These are phyloP conservation scores for Cyberlindnera euphorbiae DNA, from an alignment of 805 yeast genomes.

Conservation along the genomic window DNA sequence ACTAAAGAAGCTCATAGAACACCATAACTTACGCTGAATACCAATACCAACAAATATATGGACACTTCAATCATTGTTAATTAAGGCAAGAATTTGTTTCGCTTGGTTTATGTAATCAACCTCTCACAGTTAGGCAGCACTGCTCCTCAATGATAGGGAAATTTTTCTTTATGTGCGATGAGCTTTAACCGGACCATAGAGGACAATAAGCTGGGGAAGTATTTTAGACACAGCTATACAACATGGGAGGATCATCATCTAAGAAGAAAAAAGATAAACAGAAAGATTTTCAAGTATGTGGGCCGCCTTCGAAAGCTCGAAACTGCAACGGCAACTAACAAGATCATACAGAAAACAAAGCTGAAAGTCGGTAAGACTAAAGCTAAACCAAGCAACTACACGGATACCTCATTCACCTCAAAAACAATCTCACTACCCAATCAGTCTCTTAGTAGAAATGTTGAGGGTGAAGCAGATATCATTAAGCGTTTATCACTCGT, in stretches of 20 bases:
- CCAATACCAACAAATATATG: not conserved
- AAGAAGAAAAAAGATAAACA: conserved; percentile 36
- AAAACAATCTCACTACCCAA: conserved; percentile 42
- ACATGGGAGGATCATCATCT: conserved; percentile 27
- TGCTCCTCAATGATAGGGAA: not conserved
- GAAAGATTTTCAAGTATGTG: conserved; percentile 17
- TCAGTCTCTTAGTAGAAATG: conserved; percentile 29
- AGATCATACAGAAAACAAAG: conserved; percentile 49
- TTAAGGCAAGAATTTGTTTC: too few relatives aligned
- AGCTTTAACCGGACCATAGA: too few relatives aligned
- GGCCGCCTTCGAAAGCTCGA: too few relatives aligned
- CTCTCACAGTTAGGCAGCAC: too few relatives aligned
- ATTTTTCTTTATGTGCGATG: conserved; percentile 3
- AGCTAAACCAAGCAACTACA: conserved; percentile 65
- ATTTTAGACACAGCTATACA: not conserved
- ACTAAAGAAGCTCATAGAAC: not conserved
- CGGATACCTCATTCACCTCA: conserved; percentile 82
- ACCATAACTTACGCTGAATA: not conserved
- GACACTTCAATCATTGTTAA: too few relatives aligned
- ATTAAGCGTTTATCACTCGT: conserved; percentile 61
- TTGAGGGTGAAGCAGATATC: conserved; percentile 39
- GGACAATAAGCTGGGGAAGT: too few relatives aligned
- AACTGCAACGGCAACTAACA: conserved; percentile 2
- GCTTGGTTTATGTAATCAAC: too few relatives aligned
- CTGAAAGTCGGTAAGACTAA: conserved; percentile 84